Evolutionary conservation across 1,284 basidiomycete species (phyloP), one percentile per base, ranked within the genome.

Genomic region (Butyriboletus appendiculatus): DNA sequence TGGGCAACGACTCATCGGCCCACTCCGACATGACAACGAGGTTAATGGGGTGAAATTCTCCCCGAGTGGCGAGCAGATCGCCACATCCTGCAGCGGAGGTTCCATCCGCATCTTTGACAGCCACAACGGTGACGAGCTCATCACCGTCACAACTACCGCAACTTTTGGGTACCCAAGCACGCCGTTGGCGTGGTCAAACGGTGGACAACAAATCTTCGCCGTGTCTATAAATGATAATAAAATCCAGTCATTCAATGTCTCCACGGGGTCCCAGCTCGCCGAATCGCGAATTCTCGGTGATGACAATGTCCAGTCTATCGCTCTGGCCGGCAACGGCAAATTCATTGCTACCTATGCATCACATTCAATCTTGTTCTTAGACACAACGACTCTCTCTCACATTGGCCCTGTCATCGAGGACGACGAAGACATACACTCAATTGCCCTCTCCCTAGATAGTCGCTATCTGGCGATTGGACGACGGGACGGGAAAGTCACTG

Each of bases 131-230:
- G 18, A 30, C 18, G 3, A 48, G 26, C 26, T 48, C 6, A 24
- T 45, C 14, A 54, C 5, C 32, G 35, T 56, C 42, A 4, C 47
- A 7, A 24, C 24, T 9, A 12, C 22, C 8, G 1, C 18, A 10
- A 8, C 42, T 9, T 30, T 42, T 1, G 12, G 1, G 1, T 8
- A 10, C 5, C 35, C 35, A 5, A 24, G 35, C 9, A 54, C 53
- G 7, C 53, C 53, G 0, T 37, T 54, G 15, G 43, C 53, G 1
- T 54, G 53, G 53, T 54, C 53, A 6, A 30, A 30, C 2, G 18
- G 41, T 4, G 16, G 37, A 3, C 10, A 24, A 14, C 32, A 9
- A 5, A 50, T 54, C 12, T 35, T 41, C 5, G n/a, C n/a, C 1
- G n/a, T 22, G 11, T 49, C 43, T 1, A 11, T 24, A 24, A 24